Conservation (phyloP, 495 filamentous ascomycete genomes). For the Podospora pseudocomata region DNA sequence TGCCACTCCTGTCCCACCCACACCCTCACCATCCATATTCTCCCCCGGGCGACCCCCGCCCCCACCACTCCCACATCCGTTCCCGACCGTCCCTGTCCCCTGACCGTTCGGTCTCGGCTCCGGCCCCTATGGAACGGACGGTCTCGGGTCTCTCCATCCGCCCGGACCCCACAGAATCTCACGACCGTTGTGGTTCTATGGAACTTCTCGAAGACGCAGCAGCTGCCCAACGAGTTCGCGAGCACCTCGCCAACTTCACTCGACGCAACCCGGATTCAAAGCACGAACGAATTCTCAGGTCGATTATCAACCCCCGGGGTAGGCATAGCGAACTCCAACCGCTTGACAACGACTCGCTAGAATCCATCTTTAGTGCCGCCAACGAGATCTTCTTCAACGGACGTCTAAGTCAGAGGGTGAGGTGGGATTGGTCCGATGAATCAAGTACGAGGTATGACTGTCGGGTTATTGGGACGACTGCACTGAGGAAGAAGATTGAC, state of each 20-base stretch:
- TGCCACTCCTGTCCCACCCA: conserved; percentile 11
- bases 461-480: conserved; percentile 53
- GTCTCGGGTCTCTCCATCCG: conserved; percentile 34
- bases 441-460: conserved; percentile 34
- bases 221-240: conserved; percentile 40
- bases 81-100: not conserved
- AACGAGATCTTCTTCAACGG: conserved; percentile 55
- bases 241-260: conserved; percentile 39
- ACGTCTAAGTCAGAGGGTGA: conserved; percentile 46
- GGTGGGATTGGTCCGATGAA: conserved; percentile 49
- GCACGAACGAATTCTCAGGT: conserved; percentile 47
- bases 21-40: conserved; percentile 12
- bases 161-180: conserved; percentile 27
- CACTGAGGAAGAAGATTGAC: conserved; percentile 39
- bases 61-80: not conserved
- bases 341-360: conserved; percentile 49
- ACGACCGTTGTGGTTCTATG: conserved; percentile 15
- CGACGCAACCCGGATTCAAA: conserved; percentile 44
- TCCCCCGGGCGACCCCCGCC: not conserved
- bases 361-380: conserved; percentile 48
- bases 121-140: conserved; percentile 30
- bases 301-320: conserved; percentile 45
- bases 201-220: conserved; percentile 37
- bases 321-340: conserved; percentile 22
- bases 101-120: not conserved